Percentiles rank a stretch among this genome's conserved stretches.
These are phyloP conservation scores for Globisporangium cystogenes DNA, from an alignment of 352 stramenopile genomes.

Conservation along the genomic window DNA sequence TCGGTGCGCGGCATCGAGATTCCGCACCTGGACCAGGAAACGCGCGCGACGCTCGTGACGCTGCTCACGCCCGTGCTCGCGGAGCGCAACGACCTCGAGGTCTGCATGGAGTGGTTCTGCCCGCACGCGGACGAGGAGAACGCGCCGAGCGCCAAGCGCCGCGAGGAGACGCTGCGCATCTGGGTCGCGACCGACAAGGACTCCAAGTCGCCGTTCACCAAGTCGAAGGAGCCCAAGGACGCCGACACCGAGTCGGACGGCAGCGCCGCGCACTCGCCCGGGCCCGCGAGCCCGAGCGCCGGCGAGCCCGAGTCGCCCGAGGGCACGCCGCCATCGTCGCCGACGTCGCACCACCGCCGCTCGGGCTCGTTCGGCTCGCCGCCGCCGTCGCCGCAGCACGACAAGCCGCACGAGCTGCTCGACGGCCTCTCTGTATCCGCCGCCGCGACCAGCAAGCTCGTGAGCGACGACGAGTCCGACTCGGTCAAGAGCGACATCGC, in stretches of 20 bases:
- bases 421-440: background rate
- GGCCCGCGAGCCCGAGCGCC: slow-evolving; percentile 27
- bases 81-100: slow-evolving; percentile 76
- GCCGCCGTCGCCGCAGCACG: slow-evolving; percentile 26
- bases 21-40: slow-evolving; percentile 65
- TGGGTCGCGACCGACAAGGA: slow-evolving; percentile 86
- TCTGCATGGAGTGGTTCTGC: slow-evolving; percentile 88
- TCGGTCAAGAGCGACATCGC: slow-evolving; percentile 79
- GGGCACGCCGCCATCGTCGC: slow-evolving; percentile 43
- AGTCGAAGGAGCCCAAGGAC: slow-evolving; percentile 39
- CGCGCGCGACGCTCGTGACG: slow-evolving; percentile 63
- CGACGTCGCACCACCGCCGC: slow-evolving; percentile 7
- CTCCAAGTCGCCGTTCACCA: slow-evolving; percentile 73
- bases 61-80: slow-evolving; percentile 77
- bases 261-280: slow-evolving; percentile 36
- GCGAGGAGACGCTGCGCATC: slow-evolving; percentile 78
- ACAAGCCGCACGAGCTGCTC: slow-evolving; percentile 11
- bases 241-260: slow-evolving; percentile 60
- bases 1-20: slow-evolving; percentile 84
- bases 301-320: slow-evolving; percentile 14
- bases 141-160: slow-evolving; percentile 47
- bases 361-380: slow-evolving; percentile 39
- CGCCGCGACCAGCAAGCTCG: slow-evolving; percentile 7
- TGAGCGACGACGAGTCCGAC: slow-evolving; percentile 58
- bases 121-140: slow-evolving; percentile 62